A percentile compares a stretch with the other conserved stretches of the same genome.
Evolutionary conservation across 2,329 filamentous ascomycete species (phyloP).

Genomic region (Aspergillus ibericus): DNA sequence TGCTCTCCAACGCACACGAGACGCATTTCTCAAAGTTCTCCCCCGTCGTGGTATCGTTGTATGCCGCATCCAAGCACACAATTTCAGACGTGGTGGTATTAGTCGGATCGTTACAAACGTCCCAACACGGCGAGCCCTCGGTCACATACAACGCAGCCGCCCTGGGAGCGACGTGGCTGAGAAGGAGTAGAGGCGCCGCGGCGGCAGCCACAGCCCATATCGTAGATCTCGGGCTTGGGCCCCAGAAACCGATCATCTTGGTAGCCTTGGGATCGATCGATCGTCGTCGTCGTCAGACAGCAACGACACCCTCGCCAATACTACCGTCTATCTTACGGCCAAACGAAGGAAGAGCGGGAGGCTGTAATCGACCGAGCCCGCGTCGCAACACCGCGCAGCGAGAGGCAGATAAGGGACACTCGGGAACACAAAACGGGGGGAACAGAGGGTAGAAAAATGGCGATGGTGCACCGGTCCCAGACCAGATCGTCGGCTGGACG

Average conservation of each 20-base stretch:
- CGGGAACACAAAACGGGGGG: not conserved
- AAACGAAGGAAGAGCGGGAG: not conserved
- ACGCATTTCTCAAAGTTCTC: slow-evolving; percentile 42
- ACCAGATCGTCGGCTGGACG: slow-evolving; percentile 4
- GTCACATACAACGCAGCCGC: slow-evolving; percentile 33
- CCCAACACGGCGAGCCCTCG: slow-evolving; percentile 40
- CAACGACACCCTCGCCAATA: not conserved
- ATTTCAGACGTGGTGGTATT: slow-evolving; percentile 45
- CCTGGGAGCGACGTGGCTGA: slow-evolving; percentile 23
- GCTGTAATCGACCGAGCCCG: slow-evolving; percentile 1
- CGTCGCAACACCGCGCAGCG: not conserved
- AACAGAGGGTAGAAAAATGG: slow-evolving; percentile 6
- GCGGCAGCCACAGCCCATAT: slow-evolving; percentile 20
- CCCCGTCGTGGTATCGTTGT: slow-evolving; percentile 34
- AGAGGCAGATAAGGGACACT: not conserved
- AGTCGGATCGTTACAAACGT: slow-evolving; percentile 30
- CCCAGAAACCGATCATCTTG: slow-evolving; percentile 24
- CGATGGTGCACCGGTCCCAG: not conserved
- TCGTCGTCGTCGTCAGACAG: not conserved
- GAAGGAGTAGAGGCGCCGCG: slow-evolving; percentile 10
- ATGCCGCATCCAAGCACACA: slow-evolving; percentile 43
- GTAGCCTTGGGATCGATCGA: not conserved
- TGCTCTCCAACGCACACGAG: slow-evolving; percentile 44
- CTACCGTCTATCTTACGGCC: not conserved
- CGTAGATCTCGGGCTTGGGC: slow-evolving; percentile 11